Evolutionary conservation across 176 grass and related monocot species (phyloP).

Genomic region (Lolium multiflorum): DNA sequence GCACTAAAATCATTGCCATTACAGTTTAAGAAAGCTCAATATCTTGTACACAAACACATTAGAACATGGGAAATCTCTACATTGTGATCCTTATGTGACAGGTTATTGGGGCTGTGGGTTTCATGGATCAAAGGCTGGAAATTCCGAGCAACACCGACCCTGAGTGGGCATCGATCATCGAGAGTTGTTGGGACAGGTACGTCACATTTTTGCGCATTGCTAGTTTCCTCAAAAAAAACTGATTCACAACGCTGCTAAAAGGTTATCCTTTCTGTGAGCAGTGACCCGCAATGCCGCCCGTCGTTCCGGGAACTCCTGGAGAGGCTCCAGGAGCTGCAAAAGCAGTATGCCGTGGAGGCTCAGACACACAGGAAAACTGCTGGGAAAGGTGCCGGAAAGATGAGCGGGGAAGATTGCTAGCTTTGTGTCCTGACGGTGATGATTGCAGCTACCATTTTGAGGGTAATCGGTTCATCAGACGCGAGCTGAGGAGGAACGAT

Average conservation of each 20-base stretch:
- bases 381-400: constrained; percentile 41
- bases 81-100: constrained; percentile 13
- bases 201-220: neutral
- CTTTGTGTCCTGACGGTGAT: neutral
- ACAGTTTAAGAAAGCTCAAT: neutral
- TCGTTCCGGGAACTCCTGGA: constrained; percentile 77
- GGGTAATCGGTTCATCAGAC: neutral
- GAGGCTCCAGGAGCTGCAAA: constrained; percentile 64
- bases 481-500: neutral
- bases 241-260: neutral
- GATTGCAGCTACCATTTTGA: neutral
- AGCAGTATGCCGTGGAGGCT: constrained; percentile 55
- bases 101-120: constrained; percentile 86
- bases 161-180: constrained; percentile 74
- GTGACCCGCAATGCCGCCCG: constrained; percentile 71
- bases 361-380: constrained; percentile 49
- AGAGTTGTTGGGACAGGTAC: constrained; percentile 91
- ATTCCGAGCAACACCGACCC: constrained; percentile 69
- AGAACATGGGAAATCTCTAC: neutral
- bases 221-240: neutral
- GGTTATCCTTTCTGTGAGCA: constrained; percentile 36
- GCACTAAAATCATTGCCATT: neutral
- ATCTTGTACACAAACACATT: neutral
- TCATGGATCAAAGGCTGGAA: constrained; percentile 90
- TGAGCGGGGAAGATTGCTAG: constrained; percentile 47